phyloP scores from a whole-genome alignment of 1,139 yeast species.

The Yamadazyma jaroonii region DNA sequence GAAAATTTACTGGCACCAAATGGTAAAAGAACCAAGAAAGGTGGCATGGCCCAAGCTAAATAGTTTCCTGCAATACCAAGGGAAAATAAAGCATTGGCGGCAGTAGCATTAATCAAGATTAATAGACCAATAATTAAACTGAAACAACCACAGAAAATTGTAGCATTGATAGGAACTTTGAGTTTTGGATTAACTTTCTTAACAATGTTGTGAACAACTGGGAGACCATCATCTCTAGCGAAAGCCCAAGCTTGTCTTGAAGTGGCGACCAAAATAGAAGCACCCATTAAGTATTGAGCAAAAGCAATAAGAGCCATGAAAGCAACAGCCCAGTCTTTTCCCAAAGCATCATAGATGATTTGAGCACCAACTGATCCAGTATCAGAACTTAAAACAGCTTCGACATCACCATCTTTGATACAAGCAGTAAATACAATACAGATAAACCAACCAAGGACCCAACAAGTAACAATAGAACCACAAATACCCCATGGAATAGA shows the following conservation, averaged over 20 bases:
- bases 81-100: constrained; percentile 53
- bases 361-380: constrained; percentile 65
- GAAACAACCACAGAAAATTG: constrained; percentile 48
- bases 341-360: constrained; percentile 61
- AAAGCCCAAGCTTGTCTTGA: constrained; percentile 40
- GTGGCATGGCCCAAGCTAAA: constrained; percentile 42
- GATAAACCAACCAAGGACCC: constrained; percentile 59
- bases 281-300: constrained; percentile 68
- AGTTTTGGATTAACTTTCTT: constrained; percentile 51
- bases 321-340: constrained; percentile 67
- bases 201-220: constrained; percentile 40
- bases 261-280: constrained; percentile 31
- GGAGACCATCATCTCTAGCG: constrained; percentile 43
- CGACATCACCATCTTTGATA: constrained; percentile 49
- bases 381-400: constrained; percentile 36
- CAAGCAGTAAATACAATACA: constrained; percentile 55
- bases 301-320: constrained; percentile 58
- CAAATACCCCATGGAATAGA: constrained; percentile 67
- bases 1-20: constrained; percentile 43
- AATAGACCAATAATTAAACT: constrained; percentile 54
- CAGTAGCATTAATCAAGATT: constrained; percentile 57
- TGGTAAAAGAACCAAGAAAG: constrained; percentile 39
- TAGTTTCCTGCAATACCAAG: constrained; percentile 47
- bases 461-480: constrained; percentile 51
- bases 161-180: constrained; percentile 60